Evolutionary conservation across 2,329 filamentous ascomycete genomes (phyloP), one percentile per base, ranked within the genome.

Genomic region (Aspergillus melleus): DNA sequence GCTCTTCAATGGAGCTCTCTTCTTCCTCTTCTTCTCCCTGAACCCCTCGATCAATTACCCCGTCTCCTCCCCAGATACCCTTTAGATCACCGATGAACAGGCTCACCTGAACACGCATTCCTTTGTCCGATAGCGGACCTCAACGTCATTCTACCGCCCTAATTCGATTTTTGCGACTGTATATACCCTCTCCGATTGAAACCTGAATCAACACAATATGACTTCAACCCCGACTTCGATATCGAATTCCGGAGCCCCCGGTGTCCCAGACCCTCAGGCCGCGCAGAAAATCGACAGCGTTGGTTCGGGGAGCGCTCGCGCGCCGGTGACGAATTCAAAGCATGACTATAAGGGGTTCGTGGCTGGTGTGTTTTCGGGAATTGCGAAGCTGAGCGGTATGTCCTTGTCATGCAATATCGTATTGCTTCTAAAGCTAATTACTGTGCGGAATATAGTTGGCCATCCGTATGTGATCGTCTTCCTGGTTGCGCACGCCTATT

Each of bases 281-380:
- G 51, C 61, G 1, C 54, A 52, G 20, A 57, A 55, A 10, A 56
- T 56, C 47, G 44, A 54, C n/a, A 55, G 55, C 11, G 30, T 44
- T 24, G 36, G 47, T 20, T 24, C 39, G 42, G 53, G 57, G 53
- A 55, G 58, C 52, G 44, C 50, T 29, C 57, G 36, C 36, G 14
- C 67, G 44, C 57, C 62, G 5, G 53, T 63, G 4, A 57, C 64
- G 39, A 61, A 58, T 16, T 62, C 64, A 4, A 76, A 71, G 61
- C 74, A 71, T 66, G 89, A 90, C 73, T 98, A 97, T 81, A 93
- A 91, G 71, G 95, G 94, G n/a, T 99, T 98, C 74, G 91, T 97
- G 29, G 95, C 91, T 0, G 95, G 95, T n/a, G 87, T 97, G 6
- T 97, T 97, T 73, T 96, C 91, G 42, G 95, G 95, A 24, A 89